Base-by-base conservation (phyloP, 108 stramenopile species). In the Cyclotella cryptica region DNA sequence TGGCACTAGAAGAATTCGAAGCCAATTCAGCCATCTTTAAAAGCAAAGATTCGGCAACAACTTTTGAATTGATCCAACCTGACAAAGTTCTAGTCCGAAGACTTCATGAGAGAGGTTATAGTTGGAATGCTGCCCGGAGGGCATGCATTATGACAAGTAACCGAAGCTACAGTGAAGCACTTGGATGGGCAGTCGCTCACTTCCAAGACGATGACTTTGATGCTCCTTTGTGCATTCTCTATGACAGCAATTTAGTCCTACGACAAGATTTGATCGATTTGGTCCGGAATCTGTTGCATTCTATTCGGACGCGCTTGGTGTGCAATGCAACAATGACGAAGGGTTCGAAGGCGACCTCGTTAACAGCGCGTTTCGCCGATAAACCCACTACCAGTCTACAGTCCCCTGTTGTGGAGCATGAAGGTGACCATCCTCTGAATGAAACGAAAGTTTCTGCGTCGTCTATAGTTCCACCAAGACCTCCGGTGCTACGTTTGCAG, bases 151-250 rank as follows among this genome's bases (percentile, higher is more conserved):
- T 80, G 80, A 90, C 87, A 22, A 69, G 66, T 53, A 93, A 92
- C 60, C 69, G 78, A 28, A 74, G 87, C 24, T 87, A 85, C 55
- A 77, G 82, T 26, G 87, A 77, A 18, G 95, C 95, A 27, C 71
- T 93, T 17, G 64, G 77, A 7, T 96, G 95, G 95, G 92, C 90
- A 30, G 90, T 93, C 0, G 54, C 72, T 47, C 92, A 96, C 54
- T 85, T 89, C 13, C 65, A 85, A 69, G 90, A 96, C 65, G 29
- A 69, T 44, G 83, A 89, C 49, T 92, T 93, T 72, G 84, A 93
- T 72, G 54, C 78, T 11, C 94, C 94, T 1, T 61, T 93, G 42
- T 65, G 79, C 44, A 30, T 87, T 55, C 45, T 89, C 9, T 74
- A 69, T 45, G 62, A 24, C 62, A 81, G 66, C 58, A 57, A 40